Conservation (phyloP, 208 protist species). For the Strigomonas culicis region DNA sequence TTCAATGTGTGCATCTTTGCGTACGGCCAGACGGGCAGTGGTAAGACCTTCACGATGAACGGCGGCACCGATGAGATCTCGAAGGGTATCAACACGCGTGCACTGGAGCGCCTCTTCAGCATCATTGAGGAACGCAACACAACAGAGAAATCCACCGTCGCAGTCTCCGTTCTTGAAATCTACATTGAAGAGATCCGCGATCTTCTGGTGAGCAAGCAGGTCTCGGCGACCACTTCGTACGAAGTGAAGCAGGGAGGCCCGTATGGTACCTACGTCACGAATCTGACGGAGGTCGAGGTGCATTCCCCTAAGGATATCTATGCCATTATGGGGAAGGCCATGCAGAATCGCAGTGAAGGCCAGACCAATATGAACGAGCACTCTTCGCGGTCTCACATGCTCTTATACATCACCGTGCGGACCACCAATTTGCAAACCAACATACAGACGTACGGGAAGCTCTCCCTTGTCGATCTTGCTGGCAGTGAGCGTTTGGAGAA, state of each 20-base stretch:
- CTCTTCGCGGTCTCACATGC: constrained; percentile 93
- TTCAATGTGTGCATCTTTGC: constrained; percentile 95
- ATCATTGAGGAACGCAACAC: constrained; percentile 88
- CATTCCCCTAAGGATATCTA: constrained; percentile 66
- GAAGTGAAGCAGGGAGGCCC: constrained; percentile 89
- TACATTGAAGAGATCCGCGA: constrained; percentile 90
- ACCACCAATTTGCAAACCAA: constrained; percentile 88
- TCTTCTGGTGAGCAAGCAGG: constrained; percentile 64
- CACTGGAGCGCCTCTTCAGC: constrained; percentile 82
- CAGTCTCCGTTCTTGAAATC: constrained; percentile 88
- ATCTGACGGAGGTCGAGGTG: constrained; percentile 78
- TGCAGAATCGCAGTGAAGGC: constrained; percentile 72
- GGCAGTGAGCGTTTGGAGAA: constrained; percentile 91
- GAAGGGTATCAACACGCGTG: constrained; percentile 89
- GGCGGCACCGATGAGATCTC: constrained; percentile 68
- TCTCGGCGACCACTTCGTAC: constrained; percentile 51
- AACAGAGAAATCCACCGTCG: constrained; percentile 79
- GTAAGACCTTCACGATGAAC: constrained; percentile 91
- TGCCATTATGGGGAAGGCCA: constrained; percentile 74
- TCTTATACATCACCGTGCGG: constrained; percentile 88
- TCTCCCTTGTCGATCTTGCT: constrained; percentile 92
- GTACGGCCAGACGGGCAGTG: constrained; percentile 92
- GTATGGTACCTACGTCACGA: constrained; percentile 88
- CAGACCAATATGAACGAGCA: constrained; percentile 93
- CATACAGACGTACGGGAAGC: constrained; percentile 90